Percentiles rank a stretch among this genome's conserved stretches.
phyloP scores from a whole-genome alignment of 1,284 basidiomycete genomes.

The Bondarzewia mesenterica region DNA sequence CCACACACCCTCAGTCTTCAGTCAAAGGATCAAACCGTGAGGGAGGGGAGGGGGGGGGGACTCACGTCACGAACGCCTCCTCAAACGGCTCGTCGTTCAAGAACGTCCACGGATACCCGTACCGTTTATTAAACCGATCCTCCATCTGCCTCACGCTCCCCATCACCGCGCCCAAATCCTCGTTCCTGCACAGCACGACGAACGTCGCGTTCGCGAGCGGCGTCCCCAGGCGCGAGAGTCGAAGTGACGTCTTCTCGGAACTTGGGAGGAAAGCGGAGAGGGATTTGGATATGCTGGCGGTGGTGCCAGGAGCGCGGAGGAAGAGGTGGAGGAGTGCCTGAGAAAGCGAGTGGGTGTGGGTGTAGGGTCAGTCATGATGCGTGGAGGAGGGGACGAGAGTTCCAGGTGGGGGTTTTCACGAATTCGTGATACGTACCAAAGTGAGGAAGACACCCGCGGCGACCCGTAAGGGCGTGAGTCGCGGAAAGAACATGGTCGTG shows the following conservation, averaged over 20 bases:
- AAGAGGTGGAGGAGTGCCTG: background rate
- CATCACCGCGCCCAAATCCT: conserved; percentile 68
- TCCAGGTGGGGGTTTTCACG: background rate
- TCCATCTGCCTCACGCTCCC: conserved; percentile 74
- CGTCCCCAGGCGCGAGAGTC: conserved; percentile 5
- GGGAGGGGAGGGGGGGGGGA: background rate
- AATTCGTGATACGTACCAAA: background rate
- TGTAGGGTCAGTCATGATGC: no score
- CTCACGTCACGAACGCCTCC: conserved; percentile 69
- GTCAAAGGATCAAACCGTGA: background rate
- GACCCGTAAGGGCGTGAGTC: background rate
- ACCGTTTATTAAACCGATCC: conserved; percentile 81
- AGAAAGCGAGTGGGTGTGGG: conserved; percentile 33
- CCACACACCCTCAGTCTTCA: conserved; percentile 24
- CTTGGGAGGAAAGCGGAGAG: background rate
- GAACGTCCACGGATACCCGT: conserved; percentile 81
- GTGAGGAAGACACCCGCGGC: background rate
- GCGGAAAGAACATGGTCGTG: background rate
- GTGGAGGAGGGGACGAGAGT: background rate
- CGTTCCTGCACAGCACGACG: conserved; percentile 81
- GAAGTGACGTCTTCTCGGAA: background rate
- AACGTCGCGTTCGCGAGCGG: conserved; percentile 71
- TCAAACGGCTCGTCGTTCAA: conserved; percentile 78
- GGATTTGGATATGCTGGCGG: background rate
- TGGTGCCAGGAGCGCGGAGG: background rate